Percentiles rank a stretch among this genome's conserved stretches.
Evolutionary conservation across 805 yeast genomes (phyloP).

Genomic region (Isabelozyma pseudorhagii): DNA sequence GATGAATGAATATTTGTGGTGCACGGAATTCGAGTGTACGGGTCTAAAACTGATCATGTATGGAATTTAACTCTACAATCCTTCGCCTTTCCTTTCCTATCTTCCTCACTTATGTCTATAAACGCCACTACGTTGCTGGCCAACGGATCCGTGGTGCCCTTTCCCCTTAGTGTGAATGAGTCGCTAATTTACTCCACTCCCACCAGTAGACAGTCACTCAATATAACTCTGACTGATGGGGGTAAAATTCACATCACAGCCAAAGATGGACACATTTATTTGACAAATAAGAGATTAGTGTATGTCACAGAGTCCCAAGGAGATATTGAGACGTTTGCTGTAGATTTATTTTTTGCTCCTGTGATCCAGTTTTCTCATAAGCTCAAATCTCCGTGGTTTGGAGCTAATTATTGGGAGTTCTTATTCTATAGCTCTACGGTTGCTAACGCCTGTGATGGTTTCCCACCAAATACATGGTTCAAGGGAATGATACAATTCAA

Average conservation of each 20-base stretch:
- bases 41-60: background rate
- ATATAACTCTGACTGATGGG: conserved; percentile 16
- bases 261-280: conserved; percentile 36
- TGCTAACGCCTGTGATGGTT: conserved; percentile 38
- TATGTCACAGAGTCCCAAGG: conserved; percentile 38
- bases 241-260: conserved; percentile 19
- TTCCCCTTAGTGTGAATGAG: background rate
- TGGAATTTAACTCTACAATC: background rate
- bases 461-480: conserved; percentile 37
- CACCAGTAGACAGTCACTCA: conserved; percentile 26
- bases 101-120: background rate
- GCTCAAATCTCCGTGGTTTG: conserved; percentile 51
- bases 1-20: too few relatives aligned
- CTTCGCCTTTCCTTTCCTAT: background rate
- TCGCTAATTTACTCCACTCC: background rate
- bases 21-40: too few relatives aligned
- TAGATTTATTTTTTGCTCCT: conserved; percentile 26
- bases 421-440: conserved; percentile 31
- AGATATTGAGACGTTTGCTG: conserved; percentile 39
- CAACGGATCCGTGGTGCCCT: background rate
- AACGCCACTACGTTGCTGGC: background rate
- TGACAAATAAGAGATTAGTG: conserved; percentile 42
- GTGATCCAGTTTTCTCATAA: conserved; percentile 34
- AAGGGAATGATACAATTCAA: conserved; percentile 36
- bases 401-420: conserved; percentile 48